These are phyloP conservation scores for Zygotorulaspora chibaensis DNA, from an alignment of 805 yeast species.

Conservation along the genomic window DNA sequence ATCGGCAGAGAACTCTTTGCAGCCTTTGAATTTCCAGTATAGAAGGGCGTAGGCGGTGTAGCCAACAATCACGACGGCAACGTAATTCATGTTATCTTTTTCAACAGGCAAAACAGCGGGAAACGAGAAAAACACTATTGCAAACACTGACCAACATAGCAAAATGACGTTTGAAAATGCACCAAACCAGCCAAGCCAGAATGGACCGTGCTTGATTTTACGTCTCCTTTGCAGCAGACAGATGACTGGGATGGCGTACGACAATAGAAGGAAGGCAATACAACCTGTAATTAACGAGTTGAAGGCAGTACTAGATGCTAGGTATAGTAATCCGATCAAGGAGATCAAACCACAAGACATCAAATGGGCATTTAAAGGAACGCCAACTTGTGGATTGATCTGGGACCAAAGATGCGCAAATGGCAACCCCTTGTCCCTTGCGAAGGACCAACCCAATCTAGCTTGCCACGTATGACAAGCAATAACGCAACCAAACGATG, in stretches of 20 bases:
- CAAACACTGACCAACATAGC: conserved; percentile 54
- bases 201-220: conserved; percentile 55
- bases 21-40: conserved; percentile 50
- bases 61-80: conserved; percentile 51
- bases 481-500: conserved; percentile 60
- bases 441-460: conserved; percentile 66
- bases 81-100: conserved; percentile 63
- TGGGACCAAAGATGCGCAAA: conserved; percentile 50
- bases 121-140: conserved; percentile 58
- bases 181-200: conserved; percentile 60
- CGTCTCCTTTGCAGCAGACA: conserved; percentile 43
- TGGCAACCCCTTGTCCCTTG: conserved; percentile 67
- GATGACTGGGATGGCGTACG: conserved; percentile 54
- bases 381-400: conserved; percentile 49
- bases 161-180: conserved; percentile 46
- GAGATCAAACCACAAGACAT: conserved; percentile 52
- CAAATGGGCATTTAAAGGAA: conserved; percentile 60
- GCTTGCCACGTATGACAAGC: conserved; percentile 71
- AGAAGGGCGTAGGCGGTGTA: conserved; percentile 41
- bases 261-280: conserved; percentile 54
- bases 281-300: conserved; percentile 62
- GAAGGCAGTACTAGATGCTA: conserved; percentile 66
- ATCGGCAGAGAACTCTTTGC: conserved; percentile 31
- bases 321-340: conserved; percentile 53
- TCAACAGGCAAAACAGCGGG: conserved; percentile 62